Conservation (phyloP, 495 filamentous ascomycete genomes). For the Penicillium canescens region DNA sequence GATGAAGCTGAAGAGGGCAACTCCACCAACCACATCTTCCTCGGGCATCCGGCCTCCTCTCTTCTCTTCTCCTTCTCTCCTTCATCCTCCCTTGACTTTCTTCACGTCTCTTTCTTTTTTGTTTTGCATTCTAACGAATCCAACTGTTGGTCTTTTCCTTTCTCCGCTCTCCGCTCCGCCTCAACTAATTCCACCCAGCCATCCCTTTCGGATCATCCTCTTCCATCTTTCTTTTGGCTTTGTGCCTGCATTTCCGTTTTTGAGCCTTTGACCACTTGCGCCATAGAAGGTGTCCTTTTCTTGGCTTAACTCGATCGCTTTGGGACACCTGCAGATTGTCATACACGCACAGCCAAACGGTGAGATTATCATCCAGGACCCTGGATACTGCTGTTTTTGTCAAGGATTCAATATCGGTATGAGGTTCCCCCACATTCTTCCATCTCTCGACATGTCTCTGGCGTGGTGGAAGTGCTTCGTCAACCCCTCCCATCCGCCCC, state of each 20-base stretch:
- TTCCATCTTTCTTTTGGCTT: conserved; percentile 15
- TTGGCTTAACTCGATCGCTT: conserved; percentile 15
- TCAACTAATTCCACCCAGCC: conserved; percentile 48
- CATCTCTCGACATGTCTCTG: neutral
- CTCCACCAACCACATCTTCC: conserved; percentile 29
- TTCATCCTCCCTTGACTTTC: conserved; percentile 35
- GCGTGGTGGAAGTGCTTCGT: conserved; percentile 13
- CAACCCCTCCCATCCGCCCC: conserved; percentile 21
- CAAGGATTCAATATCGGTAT: neutral
- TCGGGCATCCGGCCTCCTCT: conserved; percentile 28
- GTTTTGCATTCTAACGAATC: conserved; percentile 12
- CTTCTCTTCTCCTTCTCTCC: conserved; percentile 27
- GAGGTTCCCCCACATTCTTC: conserved; percentile 1
- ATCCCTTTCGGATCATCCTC: conserved; percentile 45
- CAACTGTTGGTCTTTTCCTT: conserved; percentile 16
- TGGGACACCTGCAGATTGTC: conserved; percentile 16
- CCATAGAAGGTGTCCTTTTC: conserved; percentile 5
- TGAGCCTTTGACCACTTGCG: conserved; percentile 12
- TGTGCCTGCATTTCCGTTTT: conserved; percentile 18
- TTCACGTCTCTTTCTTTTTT: conserved; percentile 30
- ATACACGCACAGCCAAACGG: conserved; percentile 5
- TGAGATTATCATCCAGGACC: conserved; percentile 6
- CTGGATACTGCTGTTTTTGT: neutral
- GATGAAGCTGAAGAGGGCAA: conserved; percentile 23
- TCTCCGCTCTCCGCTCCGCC: conserved; percentile 18